Evolutionary conservation across 2,329 filamentous ascomycete genomes (phyloP).

Genomic region (Stachybotrys chartarum): DNA sequence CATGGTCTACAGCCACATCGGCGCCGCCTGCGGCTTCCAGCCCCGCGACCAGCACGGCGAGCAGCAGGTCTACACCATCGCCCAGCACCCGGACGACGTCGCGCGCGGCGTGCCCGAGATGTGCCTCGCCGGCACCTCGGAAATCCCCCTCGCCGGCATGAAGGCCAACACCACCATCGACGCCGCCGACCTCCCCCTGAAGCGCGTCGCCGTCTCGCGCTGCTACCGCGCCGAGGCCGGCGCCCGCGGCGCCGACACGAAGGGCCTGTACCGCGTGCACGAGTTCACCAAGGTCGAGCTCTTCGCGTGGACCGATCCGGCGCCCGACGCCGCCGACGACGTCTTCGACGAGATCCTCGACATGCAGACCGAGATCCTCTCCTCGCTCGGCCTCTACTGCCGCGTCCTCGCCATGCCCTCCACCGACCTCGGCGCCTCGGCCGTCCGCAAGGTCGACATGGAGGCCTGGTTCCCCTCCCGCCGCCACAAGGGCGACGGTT

Average conservation of each 20-base stretch:
- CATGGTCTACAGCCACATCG: slow-evolving; percentile 87
- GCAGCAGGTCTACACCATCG: slow-evolving; percentile 81
- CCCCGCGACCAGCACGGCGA: slow-evolving; percentile 86
- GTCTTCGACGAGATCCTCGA: slow-evolving; percentile 80
- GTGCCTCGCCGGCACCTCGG: slow-evolving; percentile 79
- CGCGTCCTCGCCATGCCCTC: slow-evolving; percentile 91
- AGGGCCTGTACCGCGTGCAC: slow-evolving; percentile 92
- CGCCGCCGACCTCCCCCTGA: slow-evolving; percentile 61
- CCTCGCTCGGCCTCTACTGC: slow-evolving; percentile 70
- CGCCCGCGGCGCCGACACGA: slow-evolving; percentile 80
- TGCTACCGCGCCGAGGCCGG: slow-evolving; percentile 96
- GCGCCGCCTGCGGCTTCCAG: slow-evolving; percentile 86
- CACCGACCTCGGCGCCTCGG: slow-evolving; percentile 81
- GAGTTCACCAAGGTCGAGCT: slow-evolving; percentile 99
- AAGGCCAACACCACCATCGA: slow-evolving; percentile 67
- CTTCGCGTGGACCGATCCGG: slow-evolving; percentile 79
- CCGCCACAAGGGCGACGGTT: slow-evolving; percentile 51
- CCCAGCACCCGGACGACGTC: slow-evolving; percentile 57
- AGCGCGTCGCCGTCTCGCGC: slow-evolving; percentile 77
- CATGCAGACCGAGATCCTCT: slow-evolving; percentile 79
- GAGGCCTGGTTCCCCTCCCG: slow-evolving; percentile 90
- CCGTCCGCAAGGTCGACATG: slow-evolving; percentile 82
- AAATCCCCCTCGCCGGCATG: slow-evolving; percentile 91
- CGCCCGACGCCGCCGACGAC: slow-evolving; percentile 37
- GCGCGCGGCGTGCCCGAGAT: slow-evolving; percentile 59